Evolutionary conservation across 768 basidiomycete genomes (phyloP).

Genomic region (Pleurotus sapidus): DNA sequence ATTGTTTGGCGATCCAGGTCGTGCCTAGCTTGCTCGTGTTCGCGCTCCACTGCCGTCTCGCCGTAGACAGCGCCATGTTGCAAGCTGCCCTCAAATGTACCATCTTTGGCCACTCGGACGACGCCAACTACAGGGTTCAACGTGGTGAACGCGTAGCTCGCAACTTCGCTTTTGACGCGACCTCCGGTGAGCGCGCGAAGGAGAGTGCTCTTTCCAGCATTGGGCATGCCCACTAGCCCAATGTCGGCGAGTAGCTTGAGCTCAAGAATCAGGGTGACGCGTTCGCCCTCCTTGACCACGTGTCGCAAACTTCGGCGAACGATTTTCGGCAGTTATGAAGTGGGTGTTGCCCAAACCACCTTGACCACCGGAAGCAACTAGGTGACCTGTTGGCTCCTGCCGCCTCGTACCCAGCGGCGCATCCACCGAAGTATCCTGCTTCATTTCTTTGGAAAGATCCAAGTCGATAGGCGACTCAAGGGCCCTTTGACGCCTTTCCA

Average conservation of each 20-base stretch:
- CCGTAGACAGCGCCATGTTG: slow-evolving; percentile 53
- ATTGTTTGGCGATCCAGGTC: neutral
- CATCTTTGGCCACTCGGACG: slow-evolving; percentile 79
- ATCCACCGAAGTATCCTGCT: slow-evolving; percentile 39
- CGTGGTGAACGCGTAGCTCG: slow-evolving; percentile 92
- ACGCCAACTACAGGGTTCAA: slow-evolving; percentile 92
- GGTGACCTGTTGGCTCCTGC: slow-evolving; percentile 51
- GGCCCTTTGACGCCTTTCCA: slow-evolving; percentile 39
- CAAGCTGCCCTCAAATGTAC: slow-evolving; percentile 65
- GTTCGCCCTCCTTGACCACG: slow-evolving; percentile 73
- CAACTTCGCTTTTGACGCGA: slow-evolving; percentile 79
- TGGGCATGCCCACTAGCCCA: slow-evolving; percentile 96
- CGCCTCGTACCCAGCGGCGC: slow-evolving; percentile 64
- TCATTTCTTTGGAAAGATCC: slow-evolving; percentile 58
- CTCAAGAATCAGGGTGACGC: slow-evolving; percentile 81
- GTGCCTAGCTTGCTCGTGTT: slow-evolving; percentile 33
- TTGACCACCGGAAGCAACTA: slow-evolving; percentile 72
- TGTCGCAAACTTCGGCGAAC: slow-evolving; percentile 86
- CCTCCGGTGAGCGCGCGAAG: slow-evolving; percentile 87
- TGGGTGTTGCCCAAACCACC: slow-evolving; percentile 91
- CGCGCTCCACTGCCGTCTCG: slow-evolving; percentile 60
- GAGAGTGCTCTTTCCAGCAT: slow-evolving; percentile 91
- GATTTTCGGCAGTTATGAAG: slow-evolving; percentile 64
- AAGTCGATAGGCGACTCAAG: slow-evolving; percentile 44
- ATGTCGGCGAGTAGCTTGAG: slow-evolving; percentile 93